Evolutionary conservation across 192 early-diverging fungal species (phyloP).

Genomic region (Pilaira anomala): DNA sequence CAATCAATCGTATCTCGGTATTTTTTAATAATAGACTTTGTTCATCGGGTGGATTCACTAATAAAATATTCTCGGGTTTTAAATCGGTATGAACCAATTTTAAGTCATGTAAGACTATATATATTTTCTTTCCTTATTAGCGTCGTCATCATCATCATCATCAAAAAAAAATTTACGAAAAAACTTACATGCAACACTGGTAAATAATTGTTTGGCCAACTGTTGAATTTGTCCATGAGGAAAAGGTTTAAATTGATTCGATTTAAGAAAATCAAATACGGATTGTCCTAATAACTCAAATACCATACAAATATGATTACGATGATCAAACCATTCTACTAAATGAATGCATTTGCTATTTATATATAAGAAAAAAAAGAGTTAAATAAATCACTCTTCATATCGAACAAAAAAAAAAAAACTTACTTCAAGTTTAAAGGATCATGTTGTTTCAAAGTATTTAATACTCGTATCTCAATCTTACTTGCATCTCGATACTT

Average conservation of each 20-base stretch:
- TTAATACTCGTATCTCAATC: constrained; percentile 85
- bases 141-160: background rate
- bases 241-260: constrained; percentile 87
- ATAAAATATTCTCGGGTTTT: constrained; percentile 93
- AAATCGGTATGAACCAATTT: constrained; percentile 93
- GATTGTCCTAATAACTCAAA: constrained; percentile 87
- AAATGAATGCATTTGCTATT: constrained; percentile 86
- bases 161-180: constrained; percentile 1
- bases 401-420: background rate
- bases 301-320: constrained; percentile 97
- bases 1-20: constrained; percentile 86
- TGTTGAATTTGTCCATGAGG: constrained; percentile 79
- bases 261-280: constrained; percentile 96
- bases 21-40: constrained; percentile 37
- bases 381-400: background rate
- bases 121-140: background rate
- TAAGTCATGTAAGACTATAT: constrained; percentile 73
- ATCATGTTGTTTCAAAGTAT: constrained; percentile 74
- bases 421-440: constrained; percentile 75
- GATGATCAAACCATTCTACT: constrained; percentile 78
- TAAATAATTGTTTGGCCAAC: constrained; percentile 82
- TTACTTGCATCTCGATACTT: constrained; percentile 94
- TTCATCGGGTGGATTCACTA: constrained; percentile 49
- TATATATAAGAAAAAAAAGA: constrained; percentile 3
- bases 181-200: constrained; percentile 74